Evolutionary conservation across 257 asterid genomes (phyloP), one percentile per base, ranked within the genome.

Genomic region (Plantago ovata): DNA sequence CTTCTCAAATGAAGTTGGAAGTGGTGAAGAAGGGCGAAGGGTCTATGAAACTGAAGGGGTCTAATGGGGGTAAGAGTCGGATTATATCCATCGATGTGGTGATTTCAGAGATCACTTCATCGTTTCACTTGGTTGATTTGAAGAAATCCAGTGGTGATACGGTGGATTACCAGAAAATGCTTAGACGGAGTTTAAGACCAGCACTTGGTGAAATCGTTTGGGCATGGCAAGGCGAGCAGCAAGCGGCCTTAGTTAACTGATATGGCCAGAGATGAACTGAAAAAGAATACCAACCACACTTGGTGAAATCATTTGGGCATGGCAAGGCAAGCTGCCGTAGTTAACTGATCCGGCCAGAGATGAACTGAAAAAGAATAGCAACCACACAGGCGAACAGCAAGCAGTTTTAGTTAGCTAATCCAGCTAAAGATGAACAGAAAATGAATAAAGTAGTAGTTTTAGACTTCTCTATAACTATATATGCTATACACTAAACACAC

Each of bases 51-150:
- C 66, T 86, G n/a, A 87, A 84, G 70, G 61, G 61, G 38, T 47
- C 43, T 11, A 64, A 53, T 14, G 84, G 63, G 24, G 60, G 46
- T 14, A 70, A 62, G 60, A 72, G 67, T 4, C 79, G 63, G 51
- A 55, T 33, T 33, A 46, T 86, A 62, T 69, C 72, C 45, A 77
- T 89, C 1, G 72, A 77, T 22, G 72, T 75, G 16, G 67, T 60
- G 1, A 73, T 89, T 4, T 86, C 61, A 41, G 87, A 85, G 59
- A 78, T 89, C 51, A 60, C 82, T 9, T 59, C 78, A 3, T 65
- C 75, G 15, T 80, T 77, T 54, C 77, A 77, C 77, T 69, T 84
- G 56, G 87, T 89, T 8, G 95, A 89, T 79, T 63, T 89, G 69
- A 80, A 66, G 66, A 82, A 71, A 70, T 79, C 72, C 1, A 28